Conservation (phyloP, 2,329 filamentous ascomycete species). For the Beauveria sp. region DNA sequence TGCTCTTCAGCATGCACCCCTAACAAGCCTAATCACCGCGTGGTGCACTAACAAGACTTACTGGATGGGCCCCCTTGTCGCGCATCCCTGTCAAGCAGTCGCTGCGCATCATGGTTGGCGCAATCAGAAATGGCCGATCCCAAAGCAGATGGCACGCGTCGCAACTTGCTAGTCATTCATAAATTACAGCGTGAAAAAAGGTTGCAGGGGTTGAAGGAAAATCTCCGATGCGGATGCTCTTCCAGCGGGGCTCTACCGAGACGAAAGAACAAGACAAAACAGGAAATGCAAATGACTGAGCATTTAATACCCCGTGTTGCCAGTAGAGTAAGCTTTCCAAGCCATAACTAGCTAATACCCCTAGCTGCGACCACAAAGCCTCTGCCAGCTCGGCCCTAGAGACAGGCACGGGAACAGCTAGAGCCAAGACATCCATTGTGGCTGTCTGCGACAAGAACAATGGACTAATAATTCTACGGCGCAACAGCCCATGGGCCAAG, state of each 20-base stretch:
- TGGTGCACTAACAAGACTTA: not conserved
- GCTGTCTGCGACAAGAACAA: conserved; percentile 1
- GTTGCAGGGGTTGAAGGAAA: not conserved
- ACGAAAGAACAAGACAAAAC: not conserved
- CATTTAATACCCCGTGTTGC: no score
- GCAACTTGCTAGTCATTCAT: not conserved
- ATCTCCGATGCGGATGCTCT: not conserved
- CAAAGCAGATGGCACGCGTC: conserved; percentile 8
- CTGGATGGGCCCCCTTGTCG: not conserved
- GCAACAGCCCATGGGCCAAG: not conserved
- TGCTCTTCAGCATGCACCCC: not conserved
- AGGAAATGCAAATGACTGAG: not conserved
- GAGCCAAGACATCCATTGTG: not conserved
- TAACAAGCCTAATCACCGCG: not conserved
- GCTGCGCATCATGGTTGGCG: conserved; percentile 7
- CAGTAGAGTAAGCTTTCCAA: not conserved
- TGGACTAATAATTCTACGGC: not conserved
- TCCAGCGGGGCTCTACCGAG: not conserved
- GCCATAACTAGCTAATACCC: not conserved
- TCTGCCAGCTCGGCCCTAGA: not conserved
- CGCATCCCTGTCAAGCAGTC: conserved; percentile 3
- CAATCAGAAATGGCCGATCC: not conserved
- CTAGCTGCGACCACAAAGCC: not conserved
- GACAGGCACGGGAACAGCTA: not conserved
- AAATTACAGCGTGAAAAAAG: no score